Evolutionary conservation across 2,329 filamentous ascomycete species (phyloP), one percentile per base, ranked within the genome.

Genomic region (Mollisia scopiformis): DNA sequence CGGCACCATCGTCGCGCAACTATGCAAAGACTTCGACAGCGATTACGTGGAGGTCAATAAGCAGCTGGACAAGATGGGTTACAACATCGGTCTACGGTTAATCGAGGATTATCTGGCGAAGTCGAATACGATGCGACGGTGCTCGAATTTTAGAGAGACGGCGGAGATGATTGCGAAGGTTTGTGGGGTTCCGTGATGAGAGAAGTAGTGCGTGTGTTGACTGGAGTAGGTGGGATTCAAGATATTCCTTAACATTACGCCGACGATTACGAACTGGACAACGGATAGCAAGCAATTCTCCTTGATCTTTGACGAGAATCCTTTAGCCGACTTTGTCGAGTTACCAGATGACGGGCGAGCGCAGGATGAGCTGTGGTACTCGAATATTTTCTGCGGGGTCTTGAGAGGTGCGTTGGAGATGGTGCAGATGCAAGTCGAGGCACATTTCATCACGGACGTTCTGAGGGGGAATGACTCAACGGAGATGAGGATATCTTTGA

Each of bases 341-440:
- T 80, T 99, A 46, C 95, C 95, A 0, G 95, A 99, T 74, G 95
- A 99, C 76, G 95, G 93, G 55, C 85, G 93, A 66, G 92, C 95
- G 3, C 95, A 99, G 76, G 93, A 97, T 72, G 94, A 98, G 78
- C 81, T 99, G 39, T 99, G 95, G 95, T 99, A 96, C 76, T 97
- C 93, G 5, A 99, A 98, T 77, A 96, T 99, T 59, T 84, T 98
- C 46, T 97, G 95, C 70, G 95, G 95, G 46, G 91, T 99, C 46
- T 80, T 99, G 63, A 84, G 95, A 68, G 95, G 95, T 14, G 89
- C 94, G 1, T 77, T 99, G 61, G 95, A 99, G 77, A 99, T 99
- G 95, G 94, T 98, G 72, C 94, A 98, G 84, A 97, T 98, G 92
- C 95, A 98, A 77, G 93, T 98, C 3, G 94, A 99, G 75, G 92